These are phyloP conservation scores for Boletales sp. DNA, from an alignment of 768 basidiomycete genomes.

Conservation along the genomic window DNA sequence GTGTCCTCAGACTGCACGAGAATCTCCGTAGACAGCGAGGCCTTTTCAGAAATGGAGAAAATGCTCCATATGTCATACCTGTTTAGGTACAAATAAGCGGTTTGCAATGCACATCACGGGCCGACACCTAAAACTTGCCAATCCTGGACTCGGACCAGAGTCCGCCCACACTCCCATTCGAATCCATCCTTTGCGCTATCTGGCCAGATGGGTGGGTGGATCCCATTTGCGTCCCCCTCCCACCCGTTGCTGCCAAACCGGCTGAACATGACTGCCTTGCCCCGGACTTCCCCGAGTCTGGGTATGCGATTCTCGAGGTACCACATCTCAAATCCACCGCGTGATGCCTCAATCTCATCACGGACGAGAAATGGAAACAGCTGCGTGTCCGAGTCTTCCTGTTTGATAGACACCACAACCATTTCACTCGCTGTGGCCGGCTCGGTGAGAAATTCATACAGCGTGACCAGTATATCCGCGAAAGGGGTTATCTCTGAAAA, in stretches of 20 bases:
- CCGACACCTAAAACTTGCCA: constrained; percentile 49
- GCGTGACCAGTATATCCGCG: constrained; percentile 53
- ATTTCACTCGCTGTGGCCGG: constrained; percentile 62
- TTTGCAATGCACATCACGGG: too few species aligned
- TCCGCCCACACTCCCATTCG: constrained; percentile 70
- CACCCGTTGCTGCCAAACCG: constrained; percentile 70
- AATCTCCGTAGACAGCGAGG: constrained; percentile 49
- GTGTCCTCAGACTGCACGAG: constrained; percentile 41
- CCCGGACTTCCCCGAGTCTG: constrained; percentile 76
- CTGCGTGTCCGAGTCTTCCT: constrained; percentile 62
- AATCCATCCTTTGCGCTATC: constrained; percentile 73
- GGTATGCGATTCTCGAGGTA: constrained; percentile 82
- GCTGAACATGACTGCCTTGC: constrained; percentile 81
- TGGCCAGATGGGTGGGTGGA: constrained; percentile 87
- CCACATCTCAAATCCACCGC: constrained; percentile 62
- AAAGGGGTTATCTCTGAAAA: constrained; percentile 72
- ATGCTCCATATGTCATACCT: constrained; percentile 85
- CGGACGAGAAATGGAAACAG: constrained; percentile 65
- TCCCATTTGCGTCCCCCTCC: constrained; percentile 74
- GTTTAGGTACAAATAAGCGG: constrained; percentile 4
- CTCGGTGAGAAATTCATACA: constrained; percentile 63
- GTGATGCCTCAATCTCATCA: constrained; percentile 55
- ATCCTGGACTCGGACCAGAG: constrained; percentile 74
- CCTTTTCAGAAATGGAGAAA: constrained; percentile 82
- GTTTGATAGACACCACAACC: constrained; percentile 84